Evolutionary conservation across 116 monocot species (phyloP).

Genomic region (Thalassia testudinum): DNA sequence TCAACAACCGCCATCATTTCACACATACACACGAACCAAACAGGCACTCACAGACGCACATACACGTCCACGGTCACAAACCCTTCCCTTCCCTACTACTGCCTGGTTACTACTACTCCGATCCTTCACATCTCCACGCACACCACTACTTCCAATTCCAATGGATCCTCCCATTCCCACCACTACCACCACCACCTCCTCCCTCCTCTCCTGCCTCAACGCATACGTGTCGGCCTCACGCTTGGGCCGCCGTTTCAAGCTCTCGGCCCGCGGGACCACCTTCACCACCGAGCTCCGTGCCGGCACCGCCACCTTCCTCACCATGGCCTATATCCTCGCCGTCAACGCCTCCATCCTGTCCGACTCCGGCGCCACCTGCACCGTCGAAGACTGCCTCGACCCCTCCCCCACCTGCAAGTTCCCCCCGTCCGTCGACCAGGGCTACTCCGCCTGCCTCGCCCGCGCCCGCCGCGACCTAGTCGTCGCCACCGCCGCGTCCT

Average conservation of each 20-base stretch:
- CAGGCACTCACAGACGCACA: too few relatives aligned
- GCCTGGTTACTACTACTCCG: too few relatives aligned
- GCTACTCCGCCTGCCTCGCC: slow-evolving; percentile 50
- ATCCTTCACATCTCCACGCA: too few relatives aligned
- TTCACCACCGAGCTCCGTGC: slow-evolving; percentile 92
- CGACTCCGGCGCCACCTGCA: slow-evolving; percentile 85
- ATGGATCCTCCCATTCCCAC: too few relatives aligned
- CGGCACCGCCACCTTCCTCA: slow-evolving; percentile 83
- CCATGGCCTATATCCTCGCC: slow-evolving; percentile 84
- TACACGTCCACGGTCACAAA: too few relatives aligned
- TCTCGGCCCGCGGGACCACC: slow-evolving; percentile 13
- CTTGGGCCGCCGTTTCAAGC: slow-evolving; percentile 36
- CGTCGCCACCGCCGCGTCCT: slow-evolving; percentile 67
- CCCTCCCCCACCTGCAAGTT: slow-evolving; percentile 33
- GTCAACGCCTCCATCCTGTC: slow-evolving; percentile 81
- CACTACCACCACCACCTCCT: too few relatives aligned
- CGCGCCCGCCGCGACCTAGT: slow-evolving; percentile 71
- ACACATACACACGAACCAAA: too few relatives aligned
- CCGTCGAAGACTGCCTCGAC: slow-evolving; percentile 35
- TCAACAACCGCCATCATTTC: too few relatives aligned
- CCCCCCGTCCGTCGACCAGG: slow-evolving; percentile 39
- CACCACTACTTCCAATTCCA: too few relatives aligned
- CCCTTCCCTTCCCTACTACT: too few relatives aligned
- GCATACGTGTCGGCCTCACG: slow-evolving; percentile 13
- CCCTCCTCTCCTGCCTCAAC: slow-evolving; percentile 17